Evolutionary conservation across 345 rosid genomes (phyloP).

Genomic region (Capsella bursapastoris): DNA sequence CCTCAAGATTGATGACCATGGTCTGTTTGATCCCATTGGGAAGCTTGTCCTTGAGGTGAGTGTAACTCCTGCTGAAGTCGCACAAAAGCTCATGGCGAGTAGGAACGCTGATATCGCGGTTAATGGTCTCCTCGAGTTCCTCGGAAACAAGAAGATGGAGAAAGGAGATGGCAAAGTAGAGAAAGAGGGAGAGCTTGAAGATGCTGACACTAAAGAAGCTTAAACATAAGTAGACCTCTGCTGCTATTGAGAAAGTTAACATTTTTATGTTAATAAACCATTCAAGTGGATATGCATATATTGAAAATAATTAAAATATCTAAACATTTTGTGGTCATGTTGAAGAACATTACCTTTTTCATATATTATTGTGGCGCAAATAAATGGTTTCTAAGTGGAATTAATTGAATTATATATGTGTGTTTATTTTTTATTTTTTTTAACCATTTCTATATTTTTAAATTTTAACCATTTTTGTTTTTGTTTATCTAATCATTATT

Average conservation of each 20-base stretch:
- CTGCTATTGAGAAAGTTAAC: not conserved
- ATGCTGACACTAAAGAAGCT: conserved; percentile 19
- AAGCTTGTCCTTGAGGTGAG: conserved; percentile 34
- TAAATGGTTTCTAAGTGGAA: too few species aligned
- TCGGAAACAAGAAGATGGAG: conserved; percentile 23
- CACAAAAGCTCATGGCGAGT: conserved; percentile 45
- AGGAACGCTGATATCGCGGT: conserved; percentile 31
- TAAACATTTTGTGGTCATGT: too few species aligned
- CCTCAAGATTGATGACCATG: conserved; percentile 32
- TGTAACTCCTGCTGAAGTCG: conserved; percentile 43
- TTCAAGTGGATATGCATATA: not conserved
- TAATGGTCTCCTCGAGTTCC: conserved; percentile 23
- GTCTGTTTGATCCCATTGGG: conserved; percentile 38
- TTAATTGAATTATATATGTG: too few species aligned
- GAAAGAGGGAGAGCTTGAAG: conserved; percentile 32
- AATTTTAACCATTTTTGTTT: too few species aligned
- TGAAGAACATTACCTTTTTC: too few species aligned
- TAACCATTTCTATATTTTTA: too few species aligned
- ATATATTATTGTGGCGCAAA: too few species aligned
- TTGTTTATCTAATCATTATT: too few species aligned
- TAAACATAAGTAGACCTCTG: conserved; percentile 2
- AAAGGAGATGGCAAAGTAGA: conserved; percentile 25
- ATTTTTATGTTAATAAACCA: too few species aligned
- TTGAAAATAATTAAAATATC: too few species aligned
- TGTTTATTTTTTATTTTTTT: too few species aligned